Evolutionary conservation across 257 asterid species (phyloP), one percentile per base, ranked within the genome.

Genomic region (Ligustrum vulgare): DNA sequence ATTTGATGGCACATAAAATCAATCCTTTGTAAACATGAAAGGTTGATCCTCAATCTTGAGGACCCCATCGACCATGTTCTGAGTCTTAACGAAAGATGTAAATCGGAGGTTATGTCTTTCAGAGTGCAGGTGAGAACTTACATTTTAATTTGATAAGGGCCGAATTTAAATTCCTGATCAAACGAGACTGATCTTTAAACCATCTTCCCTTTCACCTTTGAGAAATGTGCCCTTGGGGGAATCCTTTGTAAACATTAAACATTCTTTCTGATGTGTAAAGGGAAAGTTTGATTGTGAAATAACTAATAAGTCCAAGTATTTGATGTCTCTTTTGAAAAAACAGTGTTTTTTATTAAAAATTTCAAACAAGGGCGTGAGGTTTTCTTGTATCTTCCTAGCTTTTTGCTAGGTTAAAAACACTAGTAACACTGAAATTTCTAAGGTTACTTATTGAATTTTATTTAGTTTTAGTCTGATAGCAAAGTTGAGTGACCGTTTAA

Each of bases 271-370:
- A 84, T 63, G 89, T 84, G 89, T 81, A 85, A 81, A 78, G 84
- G 62, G 34, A 22, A 39, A 22, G 39, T 72, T 71, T 72, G 75
- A 63, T 69, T 58, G 49, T 80, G 77, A 71, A 69, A 67, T 66
- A 71, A 67, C 71, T 25, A 69, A 67, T 66, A 71, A 67, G 73
- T 25, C 23, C 32, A 70, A 58, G 88, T 80, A 82, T 70, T 83
- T 79, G 80, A 79, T 81, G 88, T 78, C 79, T 64, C 81, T 80
- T 83, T 89, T 62, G 22, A 12, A 70, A 82, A 82, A 83, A 82
- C 66, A 67, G 56, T 60, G 5, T 72, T 34, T 69, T 84, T 84
- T 81, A 85, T 86, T 66, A 81, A 89, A 89, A 89, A 90, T 76
- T 79, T 70, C 74, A 84, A 87, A 69, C 39, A 74, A 68, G 78